Percentiles rank a stretch among this genome's conserved stretches.
phyloP scores from a whole-genome alignment of 2,329 filamentous ascomycete species.

The Neofusicoccum kwambonambiense region DNA sequence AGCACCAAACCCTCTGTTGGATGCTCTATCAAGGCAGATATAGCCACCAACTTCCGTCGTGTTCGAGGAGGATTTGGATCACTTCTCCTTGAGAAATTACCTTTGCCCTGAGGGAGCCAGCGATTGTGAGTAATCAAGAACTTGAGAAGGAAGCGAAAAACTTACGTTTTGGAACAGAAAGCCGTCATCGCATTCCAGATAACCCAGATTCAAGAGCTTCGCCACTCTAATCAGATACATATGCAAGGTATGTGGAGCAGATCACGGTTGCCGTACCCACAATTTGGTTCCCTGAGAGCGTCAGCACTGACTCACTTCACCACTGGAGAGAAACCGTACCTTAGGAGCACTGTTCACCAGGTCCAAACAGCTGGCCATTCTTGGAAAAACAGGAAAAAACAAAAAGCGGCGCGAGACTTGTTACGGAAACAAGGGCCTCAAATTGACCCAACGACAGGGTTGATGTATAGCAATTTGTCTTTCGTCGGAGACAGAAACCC shows the following conservation, averaged over 20 bases:
- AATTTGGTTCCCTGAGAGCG: slow-evolving; percentile 34
- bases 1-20: slow-evolving; percentile 37
- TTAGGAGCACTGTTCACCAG: neutral
- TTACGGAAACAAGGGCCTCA: too few species aligned
- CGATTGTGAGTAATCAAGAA: neutral
- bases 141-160: too few species aligned
- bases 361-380: neutral
- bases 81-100: slow-evolving; percentile 28
- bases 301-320: neutral
- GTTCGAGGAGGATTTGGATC: slow-evolving; percentile 26
- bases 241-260: neutral
- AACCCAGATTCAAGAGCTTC: slow-evolving; percentile 34
- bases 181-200: slow-evolving; percentile 36
- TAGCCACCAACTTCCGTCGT: slow-evolving; percentile 33
- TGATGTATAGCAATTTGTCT: too few species aligned
- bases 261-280: slow-evolving; percentile 26
- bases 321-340: neutral
- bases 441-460: too few species aligned
- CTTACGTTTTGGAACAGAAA: slow-evolving; percentile 36
- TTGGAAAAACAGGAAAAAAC: too few species aligned
- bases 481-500: too few species aligned
- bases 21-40: slow-evolving; percentile 30
- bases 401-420: too few species aligned
- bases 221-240: neutral
- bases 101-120: slow-evolving; percentile 18